A percentile compares a stretch with the other conserved stretches of the same genome.
These are phyloP conservation scores for Apiotrichum gracile DNA, from an alignment of 1,284 basidiomycete genomes.

Conservation along the genomic window DNA sequence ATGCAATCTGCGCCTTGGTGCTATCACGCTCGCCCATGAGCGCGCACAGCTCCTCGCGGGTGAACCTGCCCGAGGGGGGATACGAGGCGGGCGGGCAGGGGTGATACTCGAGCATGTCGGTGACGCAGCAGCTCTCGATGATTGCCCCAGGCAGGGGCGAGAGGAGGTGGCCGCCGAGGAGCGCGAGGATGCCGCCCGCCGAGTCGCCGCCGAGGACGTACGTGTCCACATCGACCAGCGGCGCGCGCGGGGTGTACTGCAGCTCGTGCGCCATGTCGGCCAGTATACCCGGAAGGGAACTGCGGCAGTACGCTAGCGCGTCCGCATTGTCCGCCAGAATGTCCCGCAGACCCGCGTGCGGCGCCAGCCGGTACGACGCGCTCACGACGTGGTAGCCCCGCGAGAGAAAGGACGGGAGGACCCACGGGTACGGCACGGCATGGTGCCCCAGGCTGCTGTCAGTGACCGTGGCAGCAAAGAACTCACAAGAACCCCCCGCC, in stretches of 20 bases:
- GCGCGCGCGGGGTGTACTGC: background rate
- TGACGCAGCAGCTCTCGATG: slow-evolving; percentile 22
- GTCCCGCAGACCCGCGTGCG: slow-evolving; percentile 20
- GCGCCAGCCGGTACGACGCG: slow-evolving; percentile 21
- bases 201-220: slow-evolving; percentile 28
- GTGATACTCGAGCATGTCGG: slow-evolving; percentile 18
- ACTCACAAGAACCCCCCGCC: slow-evolving; percentile 17
- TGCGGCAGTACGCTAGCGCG: slow-evolving; percentile 9
- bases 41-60: background rate
- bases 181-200: slow-evolving; percentile 24
- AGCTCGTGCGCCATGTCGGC: slow-evolving; percentile 1
- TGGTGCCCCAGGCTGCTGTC: slow-evolving; percentile 18
- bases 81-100: background rate
- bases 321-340: slow-evolving; percentile 20
- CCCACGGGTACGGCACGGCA: slow-evolving; percentile 17
- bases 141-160: slow-evolving; percentile 1
- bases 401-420: slow-evolving; percentile 18
- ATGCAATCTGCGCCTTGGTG: slow-evolving; percentile 5
- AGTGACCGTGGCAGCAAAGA: background rate
- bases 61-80: background rate
- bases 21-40: slow-evolving; percentile 7
- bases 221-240: slow-evolving; percentile 14
- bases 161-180: background rate
- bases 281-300: slow-evolving; percentile 14
- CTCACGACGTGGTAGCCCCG: slow-evolving; percentile 25